Conservation (phyloP, 2,329 filamentous ascomycete genomes). For the Neofusicoccum parvum region DNA sequence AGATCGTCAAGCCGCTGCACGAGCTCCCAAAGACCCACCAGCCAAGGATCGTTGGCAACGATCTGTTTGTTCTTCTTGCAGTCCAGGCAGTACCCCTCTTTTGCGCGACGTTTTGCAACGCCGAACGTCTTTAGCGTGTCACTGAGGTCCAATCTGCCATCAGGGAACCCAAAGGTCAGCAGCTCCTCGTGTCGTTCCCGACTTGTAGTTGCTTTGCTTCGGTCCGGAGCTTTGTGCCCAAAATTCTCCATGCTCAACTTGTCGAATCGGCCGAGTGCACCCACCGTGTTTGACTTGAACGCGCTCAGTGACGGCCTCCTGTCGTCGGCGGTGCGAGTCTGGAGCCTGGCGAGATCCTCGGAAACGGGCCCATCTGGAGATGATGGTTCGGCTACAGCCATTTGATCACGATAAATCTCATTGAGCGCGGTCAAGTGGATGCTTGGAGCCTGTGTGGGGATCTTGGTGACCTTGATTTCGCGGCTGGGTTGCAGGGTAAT, state of each 20-base stretch:
- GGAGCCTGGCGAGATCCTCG: constrained; percentile 36
- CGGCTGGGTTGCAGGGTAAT: constrained; percentile 57
- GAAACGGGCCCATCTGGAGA: constrained; percentile 33
- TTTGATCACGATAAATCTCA: constrained; percentile 44
- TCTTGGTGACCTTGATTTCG: constrained; percentile 51
- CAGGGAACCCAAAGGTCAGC: constrained; percentile 38
- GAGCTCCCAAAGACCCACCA: constrained; percentile 80
- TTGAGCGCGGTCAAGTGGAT: constrained; percentile 48
- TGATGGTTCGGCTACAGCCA: constrained; percentile 35
- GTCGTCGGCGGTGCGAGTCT: background rate
- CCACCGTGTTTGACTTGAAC: constrained; percentile 2
- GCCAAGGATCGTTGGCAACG: constrained; percentile 71
- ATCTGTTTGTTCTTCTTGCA: constrained; percentile 66
- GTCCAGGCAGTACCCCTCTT: constrained; percentile 60
- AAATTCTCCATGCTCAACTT: constrained; percentile 37
- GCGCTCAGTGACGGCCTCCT: background rate
- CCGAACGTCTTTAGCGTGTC: constrained; percentile 39
- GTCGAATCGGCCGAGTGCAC: constrained; percentile 28
- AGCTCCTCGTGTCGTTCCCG: constrained; percentile 41
- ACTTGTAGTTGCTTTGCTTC: constrained; percentile 34
- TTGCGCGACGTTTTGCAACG: constrained; percentile 55
- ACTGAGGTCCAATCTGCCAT: constrained; percentile 34
- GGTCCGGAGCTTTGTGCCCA: constrained; percentile 32
- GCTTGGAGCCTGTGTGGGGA: constrained; percentile 46
- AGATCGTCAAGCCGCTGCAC: constrained; percentile 67